Evolutionary conservation across 768 basidiomycete genomes (phyloP), one percentile per base, ranked within the genome.

Genomic region (Mycena venus): DNA sequence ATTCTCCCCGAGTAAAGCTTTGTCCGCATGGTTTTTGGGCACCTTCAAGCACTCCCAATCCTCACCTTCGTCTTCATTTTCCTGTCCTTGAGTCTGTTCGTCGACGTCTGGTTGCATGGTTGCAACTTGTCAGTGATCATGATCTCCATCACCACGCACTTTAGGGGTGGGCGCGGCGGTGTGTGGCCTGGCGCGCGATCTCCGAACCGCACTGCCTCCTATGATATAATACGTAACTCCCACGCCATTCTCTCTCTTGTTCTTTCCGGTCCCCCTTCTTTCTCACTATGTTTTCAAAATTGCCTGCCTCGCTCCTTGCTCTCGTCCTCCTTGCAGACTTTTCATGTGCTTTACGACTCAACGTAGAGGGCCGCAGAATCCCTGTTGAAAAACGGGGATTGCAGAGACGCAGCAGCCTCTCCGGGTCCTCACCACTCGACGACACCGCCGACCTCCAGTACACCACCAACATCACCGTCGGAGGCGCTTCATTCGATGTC

Each of bases 401-500:
- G 68, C 66, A 77, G 47, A 25, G 61, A 34, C 72, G 79, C 27
- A 36, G 62, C 70, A 73, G 75, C 77, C 53, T 68, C 78, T 34
- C 78, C 10, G 78, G 80, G 40, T 81, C 84, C 38, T 76, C 92
- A 5, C 85, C 90, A 19, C 83, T 95, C 31, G 83, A 84, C 29
- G 93, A 95, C 83, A 91, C 89, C 0, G 91, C 90, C 76, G 95
- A 95, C 84, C 87, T 91, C 0, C 91, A 94, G 78, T 95, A 95
- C 79, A 90, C 92, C 61, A 85, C 89, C 47, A 94, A 94, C 78
- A 87, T 95, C 74, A 93, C 92, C 19, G 83, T 95, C 51, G 92
- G 90, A 19, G 92, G 92, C 21, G 82, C 82, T 25, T 78, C 83
- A 5, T 83, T 93, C 74, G 86, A 88, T 27, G 92, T 95, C 63